Evolutionary conservation across 768 basidiomycete genomes (phyloP).

Genomic region (Royoungia palumana): DNA sequence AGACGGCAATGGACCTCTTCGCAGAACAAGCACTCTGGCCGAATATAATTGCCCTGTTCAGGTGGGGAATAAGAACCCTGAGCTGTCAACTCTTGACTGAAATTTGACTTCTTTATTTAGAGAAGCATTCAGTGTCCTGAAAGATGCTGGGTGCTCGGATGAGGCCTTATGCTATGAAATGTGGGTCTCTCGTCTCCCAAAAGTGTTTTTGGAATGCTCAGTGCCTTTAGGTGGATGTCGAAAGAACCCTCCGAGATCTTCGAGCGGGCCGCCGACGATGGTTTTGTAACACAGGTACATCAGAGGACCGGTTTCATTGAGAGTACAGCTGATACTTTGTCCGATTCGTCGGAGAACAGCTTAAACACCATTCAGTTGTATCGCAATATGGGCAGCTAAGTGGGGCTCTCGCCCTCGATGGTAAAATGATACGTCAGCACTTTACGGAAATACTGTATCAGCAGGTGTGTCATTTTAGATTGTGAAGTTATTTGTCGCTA

Average conservation of each 20-base stretch:
- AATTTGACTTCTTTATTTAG: slow-evolving; percentile 32
- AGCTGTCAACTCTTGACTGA: background rate
- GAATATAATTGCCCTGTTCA: slow-evolving; percentile 61
- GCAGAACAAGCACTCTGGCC: slow-evolving; percentile 69
- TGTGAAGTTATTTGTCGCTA: background rate
- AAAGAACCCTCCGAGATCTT: slow-evolving; percentile 70
- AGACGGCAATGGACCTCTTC: slow-evolving; percentile 63
- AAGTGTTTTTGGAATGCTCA: background rate
- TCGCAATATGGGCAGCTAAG: slow-evolving; percentile 63
- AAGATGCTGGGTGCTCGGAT: slow-evolving; percentile 63
- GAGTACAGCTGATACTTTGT: background rate
- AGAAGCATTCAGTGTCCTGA: slow-evolving; percentile 58
- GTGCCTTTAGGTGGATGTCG: slow-evolving; percentile 58
- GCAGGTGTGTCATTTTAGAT: slow-evolving; percentile 36
- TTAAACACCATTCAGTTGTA: slow-evolving; percentile 58
- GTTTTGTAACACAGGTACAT: slow-evolving; percentile 54
- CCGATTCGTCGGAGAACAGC: slow-evolving; percentile 29
- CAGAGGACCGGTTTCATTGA: no score
- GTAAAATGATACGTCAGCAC: slow-evolving; percentile 45
- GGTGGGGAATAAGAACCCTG: slow-evolving; percentile 28
- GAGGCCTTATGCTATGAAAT: slow-evolving; percentile 67
- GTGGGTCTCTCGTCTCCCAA: slow-evolving; percentile 28
- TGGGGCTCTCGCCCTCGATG: slow-evolving; percentile 55
- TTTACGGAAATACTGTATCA: slow-evolving; percentile 59
- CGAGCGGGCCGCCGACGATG: slow-evolving; percentile 64